These are phyloP conservation scores for Saturnispora sanitii DNA, from an alignment of 805 yeast species.

Conservation along the genomic window DNA sequence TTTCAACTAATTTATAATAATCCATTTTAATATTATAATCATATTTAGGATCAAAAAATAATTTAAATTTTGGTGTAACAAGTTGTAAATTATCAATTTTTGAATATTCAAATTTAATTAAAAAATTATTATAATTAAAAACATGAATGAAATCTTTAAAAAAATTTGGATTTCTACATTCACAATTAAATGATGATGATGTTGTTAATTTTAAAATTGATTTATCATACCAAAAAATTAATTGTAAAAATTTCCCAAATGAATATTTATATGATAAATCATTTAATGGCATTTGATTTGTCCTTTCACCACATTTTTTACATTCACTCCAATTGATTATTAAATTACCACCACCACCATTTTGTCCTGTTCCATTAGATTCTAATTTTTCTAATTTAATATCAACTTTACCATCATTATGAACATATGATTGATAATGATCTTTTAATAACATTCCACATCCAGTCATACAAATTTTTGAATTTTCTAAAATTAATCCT, in stretches of 20 bases:
- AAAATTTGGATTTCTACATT: constrained; percentile 66
- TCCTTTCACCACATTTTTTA: constrained; percentile 60
- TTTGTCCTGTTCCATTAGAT: constrained; percentile 47
- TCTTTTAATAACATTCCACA: constrained; percentile 64
- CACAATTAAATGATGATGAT: constrained; percentile 24
- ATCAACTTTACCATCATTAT: constrained; percentile 76
- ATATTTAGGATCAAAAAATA: constrained; percentile 63
- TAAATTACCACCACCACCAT: too few species aligned
- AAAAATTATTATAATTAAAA: constrained; percentile 71
- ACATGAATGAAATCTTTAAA: constrained; percentile 75
- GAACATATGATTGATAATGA: constrained; percentile 82
- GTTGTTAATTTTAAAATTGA: constrained; percentile 7
- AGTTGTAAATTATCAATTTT: constrained; percentile 70
- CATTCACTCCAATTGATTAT: constrained; percentile 90
- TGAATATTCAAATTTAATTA: constrained; percentile 70
- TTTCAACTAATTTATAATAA: constrained; percentile 42
- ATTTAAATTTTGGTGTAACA: constrained; percentile 60
- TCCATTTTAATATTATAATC: constrained; percentile 63
- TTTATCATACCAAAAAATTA: constrained; percentile 53
- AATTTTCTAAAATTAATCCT: constrained; percentile 58
- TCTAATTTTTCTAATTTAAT: constrained; percentile 58
- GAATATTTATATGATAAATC: constrained; percentile 85
- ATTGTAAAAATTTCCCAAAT: constrained; percentile 85
- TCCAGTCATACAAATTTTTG: constrained; percentile 63
- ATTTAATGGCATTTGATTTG: constrained; percentile 75